Evolutionary conservation across 352 stramenopile species (phyloP), one percentile per base, ranked within the genome.

Genomic region (Globisporangium okanoganense): DNA sequence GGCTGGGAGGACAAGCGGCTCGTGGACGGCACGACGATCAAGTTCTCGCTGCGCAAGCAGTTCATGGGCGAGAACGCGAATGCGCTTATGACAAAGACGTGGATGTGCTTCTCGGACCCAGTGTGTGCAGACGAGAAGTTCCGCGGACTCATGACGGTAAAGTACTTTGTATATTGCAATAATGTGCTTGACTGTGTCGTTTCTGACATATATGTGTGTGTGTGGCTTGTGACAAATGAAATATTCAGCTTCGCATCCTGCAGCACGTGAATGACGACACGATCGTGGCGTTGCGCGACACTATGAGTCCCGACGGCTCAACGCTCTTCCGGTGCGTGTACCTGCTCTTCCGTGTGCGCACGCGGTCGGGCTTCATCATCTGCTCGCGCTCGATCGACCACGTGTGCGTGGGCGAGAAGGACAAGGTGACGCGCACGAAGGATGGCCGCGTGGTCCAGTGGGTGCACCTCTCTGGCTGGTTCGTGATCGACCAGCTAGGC

Each of bases 251-350:
- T 12, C 72, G 67, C 2, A 76, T 91, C 35, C 58, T 91, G n/a
- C 82, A 91, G 68, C 73, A 74, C 18, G 72, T 91, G 59, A 83
- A 84, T 35, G 82, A 88, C 29, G 82, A 91, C 61, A 87, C 75
- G n/a, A 70, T 91, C 33, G 71, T 91, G 36, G 79, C 79, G 25
- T 45, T 91, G 50, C 77, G 82, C 9, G 80, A 88, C 62, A 75
- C 70, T 3, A 22, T 63, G 29, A 85, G 72, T 38, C 64, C 70
- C 2, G 78, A 84, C 35, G 65, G 61, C 40, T 48, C 63, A 33
- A 85, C 72, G 44, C 53, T 87, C 18, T 91, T 79, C 53, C 82
- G 82, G 50, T 85, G 70, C 20, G 79, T 87, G 58, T 86, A 89
- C 68, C 61, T 91, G 58, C 68, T 91, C 56, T 88, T 89, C 61